Percentiles rank a stretch among this genome's conserved stretches.
phyloP scores from a whole-genome alignment of 2,329 filamentous ascomycete genomes.

The Aspergillus flavus region DNA sequence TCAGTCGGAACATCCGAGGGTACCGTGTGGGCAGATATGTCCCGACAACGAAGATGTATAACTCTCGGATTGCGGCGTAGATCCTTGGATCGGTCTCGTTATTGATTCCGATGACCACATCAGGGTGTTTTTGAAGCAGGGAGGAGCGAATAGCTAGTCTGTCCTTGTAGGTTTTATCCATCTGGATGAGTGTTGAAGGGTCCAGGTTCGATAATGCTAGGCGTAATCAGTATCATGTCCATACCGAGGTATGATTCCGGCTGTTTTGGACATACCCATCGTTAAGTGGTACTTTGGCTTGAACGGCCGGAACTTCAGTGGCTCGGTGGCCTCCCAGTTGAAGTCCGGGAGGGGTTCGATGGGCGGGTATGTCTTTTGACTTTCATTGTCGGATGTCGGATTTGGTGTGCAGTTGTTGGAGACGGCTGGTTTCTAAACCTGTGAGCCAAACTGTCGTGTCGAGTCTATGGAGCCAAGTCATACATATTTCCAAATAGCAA shows the following conservation, averaged over 20 bases:
- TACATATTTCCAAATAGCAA: not conserved
- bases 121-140: slow-evolving; percentile 49
- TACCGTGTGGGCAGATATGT: slow-evolving; percentile 61
- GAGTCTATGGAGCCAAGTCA: not conserved
- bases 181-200: slow-evolving; percentile 57
- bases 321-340: slow-evolving; percentile 54
- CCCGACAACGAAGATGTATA: slow-evolving; percentile 58
- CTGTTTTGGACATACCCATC: slow-evolving; percentile 53
- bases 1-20: slow-evolving; percentile 54
- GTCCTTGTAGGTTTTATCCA: slow-evolving; percentile 61
- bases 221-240: not conserved
- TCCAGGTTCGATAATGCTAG: slow-evolving; percentile 31
- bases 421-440: not conserved
- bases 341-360: slow-evolving; percentile 52
- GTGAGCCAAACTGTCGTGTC: not conserved
- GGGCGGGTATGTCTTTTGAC: slow-evolving; percentile 23
- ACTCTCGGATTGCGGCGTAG: slow-evolving; percentile 55
- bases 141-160: slow-evolving; percentile 54
- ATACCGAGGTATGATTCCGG: not conserved
- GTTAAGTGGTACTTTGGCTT: slow-evolving; percentile 6
- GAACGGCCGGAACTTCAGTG: slow-evolving; percentile 34
- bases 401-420: not conserved
- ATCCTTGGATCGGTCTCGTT: slow-evolving; percentile 42
- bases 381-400: not conserved
- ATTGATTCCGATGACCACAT: slow-evolving; percentile 44